A percentile compares a stretch with the other conserved stretches of the same genome.
Evolutionary conservation across 2,329 filamentous ascomycete genomes (phyloP).

Genomic region (Fusarium sp.): DNA sequence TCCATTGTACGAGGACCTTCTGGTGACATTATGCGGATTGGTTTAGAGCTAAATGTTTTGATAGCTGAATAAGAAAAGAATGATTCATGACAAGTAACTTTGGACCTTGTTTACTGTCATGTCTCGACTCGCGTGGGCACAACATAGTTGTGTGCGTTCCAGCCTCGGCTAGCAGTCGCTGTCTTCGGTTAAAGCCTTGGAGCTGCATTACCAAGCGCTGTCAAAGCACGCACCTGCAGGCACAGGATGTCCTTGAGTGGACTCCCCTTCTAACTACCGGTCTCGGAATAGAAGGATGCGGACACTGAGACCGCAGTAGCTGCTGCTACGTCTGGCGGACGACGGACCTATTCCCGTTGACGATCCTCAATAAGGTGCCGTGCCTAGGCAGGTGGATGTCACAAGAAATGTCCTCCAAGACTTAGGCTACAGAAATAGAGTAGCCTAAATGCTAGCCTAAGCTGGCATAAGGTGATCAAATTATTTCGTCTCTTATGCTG

Average conservation of each 20-base stretch:
- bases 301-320: slow-evolving; percentile 24
- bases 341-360: background rate
- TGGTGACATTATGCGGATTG: background rate
- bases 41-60: background rate
- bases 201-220: slow-evolving; percentile 32
- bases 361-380: background rate
- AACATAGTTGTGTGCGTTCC: background rate
- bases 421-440: too few relatives aligned
- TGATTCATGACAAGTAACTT: background rate
- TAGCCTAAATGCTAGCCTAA: too few relatives aligned
- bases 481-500: too few relatives aligned
- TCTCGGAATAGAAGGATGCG: slow-evolving; percentile 21
- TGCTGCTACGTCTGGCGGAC: slow-evolving; percentile 4
- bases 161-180: slow-evolving; percentile 2
- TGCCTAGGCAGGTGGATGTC: background rate
- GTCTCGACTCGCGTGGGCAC: slow-evolving; percentile 23
- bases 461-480: too few relatives aligned
- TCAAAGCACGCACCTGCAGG: slow-evolving; percentile 32
- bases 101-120: background rate
- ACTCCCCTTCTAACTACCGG: slow-evolving; percentile 34
- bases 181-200: background rate
- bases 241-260: slow-evolving; percentile 16
- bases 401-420: too few relatives aligned
- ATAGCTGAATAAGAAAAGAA: background rate
- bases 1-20: background rate